Percentiles rank a stretch among this genome's conserved stretches.
Conservation (phyloP, 331 rosid genomes). For the Quercus tomentella region DNA sequence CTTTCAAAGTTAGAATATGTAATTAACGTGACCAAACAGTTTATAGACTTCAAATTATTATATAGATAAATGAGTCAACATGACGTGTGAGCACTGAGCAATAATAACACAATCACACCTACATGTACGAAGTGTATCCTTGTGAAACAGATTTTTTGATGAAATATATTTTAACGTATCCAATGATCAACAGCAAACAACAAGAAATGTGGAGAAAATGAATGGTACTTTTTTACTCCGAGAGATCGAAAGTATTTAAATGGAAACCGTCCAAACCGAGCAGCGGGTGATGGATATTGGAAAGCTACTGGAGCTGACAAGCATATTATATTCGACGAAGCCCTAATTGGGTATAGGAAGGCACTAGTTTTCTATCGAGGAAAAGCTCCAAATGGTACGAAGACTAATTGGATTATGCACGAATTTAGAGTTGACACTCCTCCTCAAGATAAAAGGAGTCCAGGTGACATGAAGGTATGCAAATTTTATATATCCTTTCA, state of each 20-base stretch:
- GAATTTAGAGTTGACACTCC: not conserved
- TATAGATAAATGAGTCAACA: too few relatives aligned
- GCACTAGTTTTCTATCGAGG: constrained; percentile 6
- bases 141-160: too few relatives aligned
- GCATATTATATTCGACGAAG: not conserved
- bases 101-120: too few relatives aligned
- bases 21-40: too few relatives aligned
- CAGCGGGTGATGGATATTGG: constrained; percentile 1
- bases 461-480: not conserved
- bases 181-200: not conserved
- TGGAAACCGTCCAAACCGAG: not conserved
- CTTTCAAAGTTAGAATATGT: too few relatives aligned
- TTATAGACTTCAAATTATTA: too few relatives aligned
- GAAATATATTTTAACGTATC: not conserved
- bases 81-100: too few relatives aligned
- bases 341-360: not conserved
- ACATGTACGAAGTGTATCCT: too few relatives aligned
- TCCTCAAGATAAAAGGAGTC: not conserved
- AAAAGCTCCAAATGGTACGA: not conserved
- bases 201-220: not conserved
- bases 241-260: not conserved
- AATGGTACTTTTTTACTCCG: constrained; percentile 7
- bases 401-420: constrained; percentile 23
- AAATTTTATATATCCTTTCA: not conserved
- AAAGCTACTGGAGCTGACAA: constrained; percentile 1